These are phyloP conservation scores for Heterobasidion occidentale DNA, from an alignment of 1,284 basidiomycete genomes.

Conservation along the genomic window DNA sequence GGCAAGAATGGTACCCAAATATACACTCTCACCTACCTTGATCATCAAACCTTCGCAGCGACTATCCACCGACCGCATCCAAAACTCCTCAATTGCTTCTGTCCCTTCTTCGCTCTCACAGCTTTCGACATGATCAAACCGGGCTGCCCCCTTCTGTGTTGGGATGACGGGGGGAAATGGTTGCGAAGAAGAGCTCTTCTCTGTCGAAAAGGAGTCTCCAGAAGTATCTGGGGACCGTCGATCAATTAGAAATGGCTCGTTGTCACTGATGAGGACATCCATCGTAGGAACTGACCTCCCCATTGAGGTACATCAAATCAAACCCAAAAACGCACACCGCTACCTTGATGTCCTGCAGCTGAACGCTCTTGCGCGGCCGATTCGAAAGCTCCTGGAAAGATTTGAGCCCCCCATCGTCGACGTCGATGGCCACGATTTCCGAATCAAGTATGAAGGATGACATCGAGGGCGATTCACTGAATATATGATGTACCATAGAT, in stretches of 20 bases:
- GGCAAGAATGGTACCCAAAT: not conserved
- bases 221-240: constrained; percentile 43
- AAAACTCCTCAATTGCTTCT: constrained; percentile 70
- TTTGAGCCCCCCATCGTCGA: constrained; percentile 54
- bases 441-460: constrained; percentile 79
- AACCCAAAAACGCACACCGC: constrained; percentile 85
- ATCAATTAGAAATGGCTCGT: not conserved
- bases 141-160: constrained; percentile 43
- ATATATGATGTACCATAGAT: constrained; percentile 43
- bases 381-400: constrained; percentile 86
- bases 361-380: constrained; percentile 82
- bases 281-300: constrained; percentile 39
- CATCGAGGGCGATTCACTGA: constrained; percentile 34
- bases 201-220: constrained; percentile 67
- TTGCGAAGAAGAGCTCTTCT: constrained; percentile 60
- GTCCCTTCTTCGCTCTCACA: constrained; percentile 64
- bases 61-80: constrained; percentile 72
- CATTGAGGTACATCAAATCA: constrained; percentile 87
- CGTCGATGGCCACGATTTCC: constrained; percentile 77
- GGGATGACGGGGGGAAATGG: constrained; percentile 42
- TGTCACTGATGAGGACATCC: not conserved
- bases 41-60: constrained; percentile 93
- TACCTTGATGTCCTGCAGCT: constrained; percentile 72
- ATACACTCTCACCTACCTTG: constrained; percentile 50
- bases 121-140: constrained; percentile 72